phyloP scores from a whole-genome alignment of 2,329 filamentous ascomycete species.

The Diplodia scrobiculata region DNA sequence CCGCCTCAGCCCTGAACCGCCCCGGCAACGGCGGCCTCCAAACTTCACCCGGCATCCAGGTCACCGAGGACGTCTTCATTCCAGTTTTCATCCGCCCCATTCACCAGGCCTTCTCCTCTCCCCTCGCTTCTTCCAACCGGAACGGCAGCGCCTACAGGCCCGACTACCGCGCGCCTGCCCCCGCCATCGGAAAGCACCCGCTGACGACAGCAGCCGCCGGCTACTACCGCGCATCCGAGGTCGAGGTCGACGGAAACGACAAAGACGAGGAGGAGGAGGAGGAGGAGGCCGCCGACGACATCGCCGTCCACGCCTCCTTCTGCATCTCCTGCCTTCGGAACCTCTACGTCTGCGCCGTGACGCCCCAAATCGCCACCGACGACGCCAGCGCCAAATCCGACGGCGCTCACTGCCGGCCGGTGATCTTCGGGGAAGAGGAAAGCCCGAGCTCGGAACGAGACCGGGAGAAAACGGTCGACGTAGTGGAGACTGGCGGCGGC shows the following conservation, averaged over 20 bases:
- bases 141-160: not conserved
- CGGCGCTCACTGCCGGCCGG: not conserved
- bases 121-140: not conserved
- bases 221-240: not conserved
- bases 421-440: not conserved
- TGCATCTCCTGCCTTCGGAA: slow-evolving; percentile 15
- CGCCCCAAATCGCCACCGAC: not conserved
- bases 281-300: not conserved
- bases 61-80: slow-evolving; percentile 7
- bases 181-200: not conserved
- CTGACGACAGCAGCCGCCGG: not conserved
- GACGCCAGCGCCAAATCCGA: not conserved
- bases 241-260: not conserved
- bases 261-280: no score
- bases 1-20: not conserved
- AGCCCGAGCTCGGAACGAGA: not conserved
- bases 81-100: slow-evolving; percentile 1
- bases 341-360: slow-evolving; percentile 2
- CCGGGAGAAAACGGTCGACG: not conserved
- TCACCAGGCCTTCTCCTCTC: not conserved
- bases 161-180: not conserved
- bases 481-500: not conserved
- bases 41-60: slow-evolving; percentile 5
- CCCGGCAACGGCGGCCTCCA: not conserved
- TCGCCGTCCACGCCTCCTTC: slow-evolving; percentile 1